Conservation (phyloP, 139 green algal species). For the Chlamydomonas sp. region DNA sequence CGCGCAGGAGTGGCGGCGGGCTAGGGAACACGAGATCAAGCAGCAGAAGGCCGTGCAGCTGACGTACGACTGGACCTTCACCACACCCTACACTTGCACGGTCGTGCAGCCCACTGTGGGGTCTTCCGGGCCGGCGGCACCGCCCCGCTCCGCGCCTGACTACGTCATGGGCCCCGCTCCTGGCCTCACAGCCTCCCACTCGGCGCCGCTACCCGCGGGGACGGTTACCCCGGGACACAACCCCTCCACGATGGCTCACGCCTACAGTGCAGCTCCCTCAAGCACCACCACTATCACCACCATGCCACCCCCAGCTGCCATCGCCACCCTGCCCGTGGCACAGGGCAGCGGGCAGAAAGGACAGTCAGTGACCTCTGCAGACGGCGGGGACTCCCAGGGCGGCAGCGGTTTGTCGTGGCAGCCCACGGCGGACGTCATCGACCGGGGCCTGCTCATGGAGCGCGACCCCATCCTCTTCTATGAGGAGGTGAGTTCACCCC, state of each 20-base stretch:
- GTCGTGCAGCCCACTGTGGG: conserved; percentile 13
- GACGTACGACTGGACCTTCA: conserved; percentile 95
- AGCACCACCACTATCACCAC: too few species aligned
- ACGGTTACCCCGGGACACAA: too few species aligned
- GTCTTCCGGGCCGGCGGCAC: neutral
- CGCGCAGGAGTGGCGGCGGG: conserved; percentile 65
- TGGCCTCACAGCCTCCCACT: too few species aligned
- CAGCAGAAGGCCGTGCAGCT: conserved; percentile 67
- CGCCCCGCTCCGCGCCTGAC: neutral
- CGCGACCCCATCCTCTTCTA: conserved; percentile 92
- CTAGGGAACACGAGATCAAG: conserved; percentile 71
- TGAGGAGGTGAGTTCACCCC: conserved; percentile 58
- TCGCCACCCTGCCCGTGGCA: too few species aligned
- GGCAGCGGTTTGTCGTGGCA: conserved; percentile 37
- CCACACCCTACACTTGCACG: conserved; percentile 78
- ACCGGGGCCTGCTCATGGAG: conserved; percentile 81
- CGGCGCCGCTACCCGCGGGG: too few species aligned
- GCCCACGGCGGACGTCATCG: conserved; percentile 60
- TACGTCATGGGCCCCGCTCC: neutral
- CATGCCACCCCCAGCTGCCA: too few species aligned
- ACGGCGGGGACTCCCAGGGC: neutral
- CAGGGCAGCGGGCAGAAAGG: too few species aligned
- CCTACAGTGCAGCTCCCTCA: too few species aligned
- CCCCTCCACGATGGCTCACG: too few species aligned
- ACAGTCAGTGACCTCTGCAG: too few species aligned